Conservation (phyloP, 345 rosid genomes). For the Rhizophora mangle region DNA sequence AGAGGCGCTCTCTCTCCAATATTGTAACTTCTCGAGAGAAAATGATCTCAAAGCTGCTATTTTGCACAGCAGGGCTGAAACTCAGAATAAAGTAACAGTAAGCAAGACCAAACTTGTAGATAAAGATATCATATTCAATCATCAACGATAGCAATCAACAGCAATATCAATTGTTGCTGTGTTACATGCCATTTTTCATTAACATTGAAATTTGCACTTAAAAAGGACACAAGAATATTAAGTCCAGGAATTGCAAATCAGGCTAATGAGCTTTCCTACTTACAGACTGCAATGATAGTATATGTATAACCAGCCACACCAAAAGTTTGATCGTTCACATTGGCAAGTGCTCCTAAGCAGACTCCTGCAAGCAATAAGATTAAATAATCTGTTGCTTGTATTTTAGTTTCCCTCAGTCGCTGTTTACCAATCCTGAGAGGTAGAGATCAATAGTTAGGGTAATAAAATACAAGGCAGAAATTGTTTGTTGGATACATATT, state of each 20-base stretch:
- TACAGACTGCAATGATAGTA: constrained; percentile 91
- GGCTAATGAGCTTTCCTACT: constrained; percentile 30
- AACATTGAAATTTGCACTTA: background rate
- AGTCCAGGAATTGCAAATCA: constrained; percentile 6
- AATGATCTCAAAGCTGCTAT: constrained; percentile 88
- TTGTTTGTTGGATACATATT: background rate
- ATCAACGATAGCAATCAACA: background rate
- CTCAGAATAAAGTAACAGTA: constrained; percentile 6
- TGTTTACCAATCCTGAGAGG: constrained; percentile 77
- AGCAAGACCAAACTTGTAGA: constrained; percentile 5
- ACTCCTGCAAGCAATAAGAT: constrained; percentile 93
- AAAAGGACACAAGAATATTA: constrained; percentile 1
- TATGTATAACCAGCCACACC: constrained; percentile 74
- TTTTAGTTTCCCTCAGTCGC: constrained; percentile 70
- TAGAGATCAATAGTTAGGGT: constrained; percentile 4
- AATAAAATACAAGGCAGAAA: constrained; percentile 7
- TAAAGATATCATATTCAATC: background rate
- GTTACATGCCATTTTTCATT: background rate
- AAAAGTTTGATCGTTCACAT: constrained; percentile 60
- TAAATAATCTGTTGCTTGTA: constrained; percentile 76
- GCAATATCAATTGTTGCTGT: background rate
- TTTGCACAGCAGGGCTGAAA: constrained; percentile 88
- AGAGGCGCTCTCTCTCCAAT: constrained; percentile 93
- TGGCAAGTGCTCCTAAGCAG: constrained; percentile 73
- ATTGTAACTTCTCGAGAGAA: constrained; percentile 80